Evolutionary conservation across 2,329 filamentous ascomycete species (phyloP), one percentile per base, ranked within the genome.

Genomic region (Cercospora sesami): DNA sequence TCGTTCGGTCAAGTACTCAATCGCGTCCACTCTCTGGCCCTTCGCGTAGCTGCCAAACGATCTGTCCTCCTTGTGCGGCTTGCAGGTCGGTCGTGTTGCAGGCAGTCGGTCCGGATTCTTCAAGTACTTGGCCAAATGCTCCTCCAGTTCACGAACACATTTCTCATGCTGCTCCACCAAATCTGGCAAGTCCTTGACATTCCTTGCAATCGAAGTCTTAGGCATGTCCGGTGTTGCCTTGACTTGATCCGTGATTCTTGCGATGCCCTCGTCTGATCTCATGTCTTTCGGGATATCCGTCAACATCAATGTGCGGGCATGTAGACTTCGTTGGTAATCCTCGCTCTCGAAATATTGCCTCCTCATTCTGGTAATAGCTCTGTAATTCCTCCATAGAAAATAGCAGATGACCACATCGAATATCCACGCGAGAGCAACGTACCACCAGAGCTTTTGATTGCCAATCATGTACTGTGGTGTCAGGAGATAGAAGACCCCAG

Each of bases 341-440:
- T 90, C 84, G 73, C 89, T 94, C 75, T 94, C 87, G 75, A 97
- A 94, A 75, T 96, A 97, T 51, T 86, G 82, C 68, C 92, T 87
- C 69, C 94, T 87, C 71, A 99, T 80, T 36, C 83, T 81, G 16
- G 89, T 80, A 21, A 99, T 86, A 59, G 88, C 90, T 33, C 86
- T 86, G 79, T 98, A 98, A 76, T 97, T 98, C 82, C 86, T 90
- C 93, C 93, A 99, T 30, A 99, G 81, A 73, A 96, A 96, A 64
- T 85, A 90, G 67, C 87, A 89, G 14, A 97, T 85, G 21, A 93
- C 85, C n/a, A 90, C 77, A 77, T 94, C 90, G 77, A 93, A 91
- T 0, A 89, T 70, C 82, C 86, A 90, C 4, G 87, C 85, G 62
- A 84, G 80, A 3, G 83, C 79, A 4, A 90, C 85, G 73, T 88